Percentiles rank a stretch among this genome's conserved stretches.
These are phyloP conservation scores for Dothideomycetidae sp. DNA, from an alignment of 2,329 filamentous ascomycete species.

Conservation along the genomic window DNA sequence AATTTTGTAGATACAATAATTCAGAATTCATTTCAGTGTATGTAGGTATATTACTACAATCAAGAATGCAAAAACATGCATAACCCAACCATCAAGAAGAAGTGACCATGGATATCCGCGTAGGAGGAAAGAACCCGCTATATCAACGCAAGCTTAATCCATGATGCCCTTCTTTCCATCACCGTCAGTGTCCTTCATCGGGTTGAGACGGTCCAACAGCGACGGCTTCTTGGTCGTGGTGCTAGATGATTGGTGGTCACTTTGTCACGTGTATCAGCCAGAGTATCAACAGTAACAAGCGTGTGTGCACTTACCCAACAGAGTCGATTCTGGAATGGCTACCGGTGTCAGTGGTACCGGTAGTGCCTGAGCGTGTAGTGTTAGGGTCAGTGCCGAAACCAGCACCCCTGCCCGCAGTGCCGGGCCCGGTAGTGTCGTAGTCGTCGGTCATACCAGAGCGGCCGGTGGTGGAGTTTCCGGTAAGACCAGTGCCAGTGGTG, in stretches of 20 bases:
- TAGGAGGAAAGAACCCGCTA: too few species aligned
- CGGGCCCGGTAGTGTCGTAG: conserved; percentile 4
- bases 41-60: too few species aligned
- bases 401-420: not conserved
- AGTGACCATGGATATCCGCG: too few species aligned
- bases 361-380: conserved; percentile 8
- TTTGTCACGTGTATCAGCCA: not conserved
- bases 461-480: conserved; percentile 3
- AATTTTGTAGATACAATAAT: too few species aligned
- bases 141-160: too few species aligned
- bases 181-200: conserved; percentile 37
- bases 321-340: conserved; percentile 3
- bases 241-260: not conserved
- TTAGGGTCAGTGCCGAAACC: conserved; percentile 6
- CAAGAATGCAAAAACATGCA: too few species aligned
- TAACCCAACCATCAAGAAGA: too few species aligned
- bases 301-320: not conserved
- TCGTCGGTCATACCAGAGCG: conserved; percentile 4
- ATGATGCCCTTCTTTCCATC: conserved; percentile 44
- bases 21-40: too few species aligned
- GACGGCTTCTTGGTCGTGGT: conserved; percentile 29
- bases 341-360: conserved; percentile 4
- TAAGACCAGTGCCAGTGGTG: conserved; percentile 8
- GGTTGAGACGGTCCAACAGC: conserved; percentile 41
- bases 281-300: not conserved